phyloP scores from a whole-genome alignment of 2,329 filamentous ascomycete genomes.

The Aspergillus hortae region DNA sequence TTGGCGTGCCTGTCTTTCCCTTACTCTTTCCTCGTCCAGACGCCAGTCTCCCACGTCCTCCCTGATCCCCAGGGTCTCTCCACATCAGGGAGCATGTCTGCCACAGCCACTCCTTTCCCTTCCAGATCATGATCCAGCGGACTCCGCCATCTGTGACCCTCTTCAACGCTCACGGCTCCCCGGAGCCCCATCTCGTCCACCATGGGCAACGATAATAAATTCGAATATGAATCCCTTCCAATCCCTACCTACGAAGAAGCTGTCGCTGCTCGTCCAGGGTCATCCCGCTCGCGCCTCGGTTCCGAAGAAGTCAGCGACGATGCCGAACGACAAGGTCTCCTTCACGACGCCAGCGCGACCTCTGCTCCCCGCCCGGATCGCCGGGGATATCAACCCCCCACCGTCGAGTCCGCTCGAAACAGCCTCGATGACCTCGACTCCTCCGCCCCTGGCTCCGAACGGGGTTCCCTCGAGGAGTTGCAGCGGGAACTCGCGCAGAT shows the following conservation, averaged over 20 bases:
- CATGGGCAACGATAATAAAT: constrained; percentile 52
- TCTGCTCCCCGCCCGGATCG: constrained; percentile 41
- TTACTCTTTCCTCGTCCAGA: background rate
- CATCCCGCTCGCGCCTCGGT: constrained; percentile 47
- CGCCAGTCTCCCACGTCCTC: constrained; percentile 8
- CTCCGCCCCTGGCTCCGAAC: constrained; percentile 50
- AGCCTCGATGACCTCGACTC: constrained; percentile 56
- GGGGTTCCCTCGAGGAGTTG: constrained; percentile 60
- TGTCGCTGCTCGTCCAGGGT: constrained; percentile 55
- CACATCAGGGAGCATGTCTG: constrained; percentile 26
- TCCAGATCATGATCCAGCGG: constrained; percentile 39
- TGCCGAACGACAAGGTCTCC: constrained; percentile 72
- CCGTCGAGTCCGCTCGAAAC: constrained; percentile 73
- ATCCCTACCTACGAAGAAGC: constrained; percentile 86
- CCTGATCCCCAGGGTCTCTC: constrained; percentile 1
- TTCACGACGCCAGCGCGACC: constrained; percentile 51
- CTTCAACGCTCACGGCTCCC: constrained; percentile 30
- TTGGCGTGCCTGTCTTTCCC: constrained; percentile 3
- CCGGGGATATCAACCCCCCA: constrained; percentile 71
- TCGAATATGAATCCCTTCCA: constrained; percentile 60
- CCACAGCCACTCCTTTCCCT: constrained; percentile 27
- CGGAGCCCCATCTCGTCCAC: constrained; percentile 27
- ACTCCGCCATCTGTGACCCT: constrained; percentile 24
- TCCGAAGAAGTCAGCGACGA: constrained; percentile 64
- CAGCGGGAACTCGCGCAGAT: constrained; percentile 84